These are phyloP conservation scores for Coemansia sp. DNA, from an alignment of 192 early-diverging fungal genomes.

Conservation along the genomic window DNA sequence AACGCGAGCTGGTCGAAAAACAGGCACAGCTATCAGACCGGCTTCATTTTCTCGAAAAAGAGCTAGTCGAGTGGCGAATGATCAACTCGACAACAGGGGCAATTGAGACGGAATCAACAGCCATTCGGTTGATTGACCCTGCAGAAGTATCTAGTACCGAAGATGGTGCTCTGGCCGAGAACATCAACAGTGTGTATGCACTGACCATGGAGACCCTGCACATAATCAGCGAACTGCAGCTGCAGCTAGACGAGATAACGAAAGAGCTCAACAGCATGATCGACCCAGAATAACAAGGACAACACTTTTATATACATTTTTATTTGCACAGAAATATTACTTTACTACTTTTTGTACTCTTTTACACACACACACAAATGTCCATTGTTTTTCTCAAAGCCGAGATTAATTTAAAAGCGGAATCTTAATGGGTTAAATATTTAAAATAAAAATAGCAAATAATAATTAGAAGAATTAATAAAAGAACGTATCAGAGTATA, in stretches of 20 bases:
- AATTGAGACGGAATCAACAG: slow-evolving; percentile 2
- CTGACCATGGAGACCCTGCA: slow-evolving; percentile 31
- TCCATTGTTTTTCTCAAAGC: neutral
- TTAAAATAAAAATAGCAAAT: no score
- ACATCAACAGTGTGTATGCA: slow-evolving; percentile 36
- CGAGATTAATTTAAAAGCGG: neutral
- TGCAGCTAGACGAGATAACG: slow-evolving; percentile 45
- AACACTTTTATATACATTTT: neutral
- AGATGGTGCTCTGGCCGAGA: slow-evolving; percentile 20
- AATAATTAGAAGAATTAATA: no score
- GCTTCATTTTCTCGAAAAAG: slow-evolving; percentile 20
- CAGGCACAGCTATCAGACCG: slow-evolving; percentile 25
- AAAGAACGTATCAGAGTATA: no score
- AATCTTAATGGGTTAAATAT: no score
- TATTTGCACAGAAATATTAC: neutral
- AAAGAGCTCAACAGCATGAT: slow-evolving; percentile 38
- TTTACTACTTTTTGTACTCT: neutral
- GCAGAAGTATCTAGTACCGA: slow-evolving; percentile 6
- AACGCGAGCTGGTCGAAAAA: slow-evolving; percentile 31
- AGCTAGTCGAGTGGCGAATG: slow-evolving; percentile 41
- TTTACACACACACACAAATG: neutral
- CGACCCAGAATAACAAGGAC: slow-evolving; percentile 1
- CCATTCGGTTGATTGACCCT: slow-evolving; percentile 28
- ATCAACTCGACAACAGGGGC: slow-evolving; percentile 22
- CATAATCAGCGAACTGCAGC: slow-evolving; percentile 34